Conservation (phyloP, 2,329 filamentous ascomycete species). For the Elsinoe australis region DNA sequence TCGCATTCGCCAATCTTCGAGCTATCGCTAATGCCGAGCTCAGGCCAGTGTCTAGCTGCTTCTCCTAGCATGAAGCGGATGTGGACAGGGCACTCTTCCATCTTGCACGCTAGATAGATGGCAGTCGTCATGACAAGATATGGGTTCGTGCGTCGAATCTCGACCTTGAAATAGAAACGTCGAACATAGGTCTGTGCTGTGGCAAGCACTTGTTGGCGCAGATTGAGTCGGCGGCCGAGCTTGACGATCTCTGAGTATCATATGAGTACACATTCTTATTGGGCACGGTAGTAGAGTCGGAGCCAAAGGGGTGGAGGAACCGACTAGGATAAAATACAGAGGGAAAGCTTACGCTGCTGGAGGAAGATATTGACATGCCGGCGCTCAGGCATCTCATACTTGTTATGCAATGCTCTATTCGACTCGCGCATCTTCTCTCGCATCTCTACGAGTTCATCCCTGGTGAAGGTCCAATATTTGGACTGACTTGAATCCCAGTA, state of each 20-base stretch:
- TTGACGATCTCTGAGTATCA: constrained; percentile 67
- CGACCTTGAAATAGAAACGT: constrained; percentile 83
- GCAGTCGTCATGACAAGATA: constrained; percentile 90
- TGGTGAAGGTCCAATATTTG: constrained; percentile 82
- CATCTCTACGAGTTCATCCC: constrained; percentile 67
- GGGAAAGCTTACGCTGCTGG: constrained; percentile 61
- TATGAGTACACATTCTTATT: too few species aligned
- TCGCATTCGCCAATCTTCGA: constrained; percentile 88
- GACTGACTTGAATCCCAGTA: constrained; percentile 95
- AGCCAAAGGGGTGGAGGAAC: too few species aligned
- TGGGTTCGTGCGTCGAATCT: constrained; percentile 86
- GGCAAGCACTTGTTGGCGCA: constrained; percentile 85
- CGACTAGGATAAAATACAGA: background rate
- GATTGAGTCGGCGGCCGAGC: constrained; percentile 72
- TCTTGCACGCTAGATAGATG: constrained; percentile 92
- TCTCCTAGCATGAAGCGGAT: constrained; percentile 85
- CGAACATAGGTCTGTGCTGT: constrained; percentile 94
- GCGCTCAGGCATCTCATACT: constrained; percentile 73
- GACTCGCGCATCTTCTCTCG: constrained; percentile 66
- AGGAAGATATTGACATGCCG: constrained; percentile 86
- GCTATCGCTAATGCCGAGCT: constrained; percentile 66
- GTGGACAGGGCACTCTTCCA: constrained; percentile 95
- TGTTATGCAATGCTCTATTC: constrained; percentile 64
- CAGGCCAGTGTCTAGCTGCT: constrained; percentile 77
- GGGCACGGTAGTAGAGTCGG: too few species aligned